Evolutionary conservation across 306 rosid species (phyloP).

Genomic region (Glycyrrhiza uralensis): DNA sequence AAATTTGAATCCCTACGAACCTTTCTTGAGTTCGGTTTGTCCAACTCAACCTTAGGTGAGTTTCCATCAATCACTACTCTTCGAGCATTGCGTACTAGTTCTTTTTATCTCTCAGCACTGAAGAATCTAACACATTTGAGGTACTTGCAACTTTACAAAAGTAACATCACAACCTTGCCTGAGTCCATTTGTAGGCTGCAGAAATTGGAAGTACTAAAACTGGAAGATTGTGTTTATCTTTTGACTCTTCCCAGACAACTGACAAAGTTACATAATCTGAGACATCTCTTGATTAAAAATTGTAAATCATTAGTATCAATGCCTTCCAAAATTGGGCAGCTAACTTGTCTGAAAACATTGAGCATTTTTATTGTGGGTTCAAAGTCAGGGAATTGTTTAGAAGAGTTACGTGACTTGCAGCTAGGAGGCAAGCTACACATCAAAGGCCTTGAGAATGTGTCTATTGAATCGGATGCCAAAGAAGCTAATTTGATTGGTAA

Average conservation of each 20-base stretch:
- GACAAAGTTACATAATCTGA: neutral
- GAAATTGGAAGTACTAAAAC: constrained; percentile 2
- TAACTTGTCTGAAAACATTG: no score
- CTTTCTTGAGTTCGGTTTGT: neutral
- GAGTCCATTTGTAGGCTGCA: neutral
- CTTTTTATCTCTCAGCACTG: neutral
- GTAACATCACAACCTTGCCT: neutral
- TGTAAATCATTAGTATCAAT: neutral
- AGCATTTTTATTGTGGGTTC: neutral
- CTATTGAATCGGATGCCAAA: neutral
- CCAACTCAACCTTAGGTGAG: rapidly evolving
- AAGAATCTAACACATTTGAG: neutral
- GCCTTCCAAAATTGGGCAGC: neutral
- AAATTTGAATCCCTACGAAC: neutral
- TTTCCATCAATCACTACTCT: neutral
- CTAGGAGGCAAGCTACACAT: neutral
- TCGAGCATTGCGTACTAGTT: neutral
- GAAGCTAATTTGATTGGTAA: neutral
- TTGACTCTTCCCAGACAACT: neutral
- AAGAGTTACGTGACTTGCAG: neutral
- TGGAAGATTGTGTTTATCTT: rapidly evolving
- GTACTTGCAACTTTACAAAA: neutral
- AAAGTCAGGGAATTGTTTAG: neutral
- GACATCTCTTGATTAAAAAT: neutral
- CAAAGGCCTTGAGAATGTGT: neutral